Conservation (phyloP, 1,284 basidiomycete genomes). For the Phylloboletellus chloephorus region DNA sequence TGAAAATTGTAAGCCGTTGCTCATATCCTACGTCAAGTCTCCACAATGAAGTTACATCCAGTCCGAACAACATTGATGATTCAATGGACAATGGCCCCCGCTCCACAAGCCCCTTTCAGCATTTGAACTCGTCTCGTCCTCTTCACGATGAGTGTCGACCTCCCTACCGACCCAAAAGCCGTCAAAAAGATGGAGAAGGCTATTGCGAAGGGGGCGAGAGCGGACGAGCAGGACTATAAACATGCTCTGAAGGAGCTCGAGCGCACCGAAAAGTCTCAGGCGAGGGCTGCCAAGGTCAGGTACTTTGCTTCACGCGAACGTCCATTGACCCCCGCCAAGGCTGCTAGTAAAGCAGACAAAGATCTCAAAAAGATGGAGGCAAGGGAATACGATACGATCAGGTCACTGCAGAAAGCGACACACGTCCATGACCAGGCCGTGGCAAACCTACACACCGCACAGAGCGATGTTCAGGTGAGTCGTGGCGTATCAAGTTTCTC, state of each 20-base stretch:
- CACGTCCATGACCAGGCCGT: conserved; percentile 47
- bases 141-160: conserved; percentile 16
- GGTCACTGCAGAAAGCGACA: conserved; percentile 43
- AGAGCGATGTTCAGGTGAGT: conserved; percentile 42
- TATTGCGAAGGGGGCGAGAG: conserved; percentile 41
- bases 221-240: conserved; percentile 43
- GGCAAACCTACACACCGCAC: conserved; percentile 38
- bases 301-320: not conserved
- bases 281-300: conserved; percentile 45
- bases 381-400: conserved; percentile 42
- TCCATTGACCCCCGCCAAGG: conserved; percentile 29
- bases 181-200: conserved; percentile 45
- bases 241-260: conserved; percentile 44
- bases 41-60: conserved; percentile 5
- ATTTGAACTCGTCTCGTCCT: not conserved
- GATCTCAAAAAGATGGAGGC: conserved; percentile 43
- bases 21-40: not conserved
- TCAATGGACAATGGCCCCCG: too few relatives aligned
- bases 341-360: conserved; percentile 40
- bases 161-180: conserved; percentile 18
- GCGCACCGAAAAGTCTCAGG: conserved; percentile 41
- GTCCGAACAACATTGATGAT: conserved; percentile 1
- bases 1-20: too few relatives aligned
- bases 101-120: conserved; percentile 14
- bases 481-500: not conserved